A percentile compares a stretch with the other conserved stretches of the same genome.
Evolutionary conservation across 2,329 filamentous ascomycete species (phyloP).

Genomic region (Niveomyces coronatus): DNA sequence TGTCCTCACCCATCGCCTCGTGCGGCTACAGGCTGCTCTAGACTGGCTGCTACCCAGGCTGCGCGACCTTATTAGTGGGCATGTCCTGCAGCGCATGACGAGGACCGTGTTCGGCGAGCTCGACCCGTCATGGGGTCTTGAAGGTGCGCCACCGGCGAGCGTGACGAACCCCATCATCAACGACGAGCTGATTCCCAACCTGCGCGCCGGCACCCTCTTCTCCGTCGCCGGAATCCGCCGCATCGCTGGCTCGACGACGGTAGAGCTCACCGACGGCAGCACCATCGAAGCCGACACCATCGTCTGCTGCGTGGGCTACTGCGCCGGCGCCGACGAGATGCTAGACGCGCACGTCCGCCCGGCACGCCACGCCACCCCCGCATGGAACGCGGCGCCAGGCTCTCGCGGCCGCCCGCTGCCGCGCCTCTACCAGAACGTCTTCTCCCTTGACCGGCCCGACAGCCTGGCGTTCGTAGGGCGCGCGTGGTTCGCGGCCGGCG

Average conservation of each 20-base stretch:
- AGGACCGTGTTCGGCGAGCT: neutral
- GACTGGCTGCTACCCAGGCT: slow-evolving; percentile 4
- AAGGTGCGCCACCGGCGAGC: slow-evolving; percentile 16
- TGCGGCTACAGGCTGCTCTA: slow-evolving; percentile 1
- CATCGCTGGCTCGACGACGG: slow-evolving; percentile 14
- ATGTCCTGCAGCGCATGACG: slow-evolving; percentile 1
- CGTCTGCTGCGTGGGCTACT: slow-evolving; percentile 27
- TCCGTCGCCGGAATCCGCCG: slow-evolving; percentile 20
- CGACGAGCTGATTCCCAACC: slow-evolving; percentile 20
- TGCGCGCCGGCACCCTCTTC: slow-evolving; percentile 25
- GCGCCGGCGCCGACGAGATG: slow-evolving; percentile 19
- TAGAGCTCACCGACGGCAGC: slow-evolving; percentile 20
- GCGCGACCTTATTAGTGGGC: slow-evolving; percentile 5
- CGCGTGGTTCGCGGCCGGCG: slow-evolving; percentile 24
- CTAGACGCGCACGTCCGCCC: slow-evolving; percentile 19
- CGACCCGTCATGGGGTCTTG: slow-evolving; percentile 17
- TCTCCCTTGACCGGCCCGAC: slow-evolving; percentile 31
- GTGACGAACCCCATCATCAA: slow-evolving; percentile 18
- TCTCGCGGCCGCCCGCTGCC: slow-evolving; percentile 21
- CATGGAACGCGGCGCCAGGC: slow-evolving; percentile 15
- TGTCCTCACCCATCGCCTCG: slow-evolving; percentile 5
- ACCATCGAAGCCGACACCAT: slow-evolving; percentile 20
- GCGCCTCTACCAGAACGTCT: slow-evolving; percentile 32
- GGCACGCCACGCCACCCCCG: slow-evolving; percentile 15
- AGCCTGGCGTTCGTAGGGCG: slow-evolving; percentile 34